A percentile compares a stretch with the other conserved stretches of the same genome.
Conservation (phyloP, 768 basidiomycete genomes). For the Naganishia friedmannii region DNA sequence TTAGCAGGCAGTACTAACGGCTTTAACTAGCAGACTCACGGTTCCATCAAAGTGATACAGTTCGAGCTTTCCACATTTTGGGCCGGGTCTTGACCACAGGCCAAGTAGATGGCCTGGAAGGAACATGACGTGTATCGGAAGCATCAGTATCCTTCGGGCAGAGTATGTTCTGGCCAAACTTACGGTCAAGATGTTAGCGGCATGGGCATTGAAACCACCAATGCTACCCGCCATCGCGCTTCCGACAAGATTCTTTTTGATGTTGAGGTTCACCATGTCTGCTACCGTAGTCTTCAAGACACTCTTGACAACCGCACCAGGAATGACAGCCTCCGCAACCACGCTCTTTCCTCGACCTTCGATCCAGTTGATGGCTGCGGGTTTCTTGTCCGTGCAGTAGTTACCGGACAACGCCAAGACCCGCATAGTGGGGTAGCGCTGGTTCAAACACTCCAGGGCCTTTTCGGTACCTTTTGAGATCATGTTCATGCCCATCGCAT, state of each 20-base stretch:
- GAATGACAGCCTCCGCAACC: constrained; percentile 89
- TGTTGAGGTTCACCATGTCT: constrained; percentile 81
- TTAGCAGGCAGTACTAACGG: background rate
- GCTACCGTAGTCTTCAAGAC: constrained; percentile 95
- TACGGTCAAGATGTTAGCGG: constrained; percentile 85
- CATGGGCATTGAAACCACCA: constrained; percentile 98
- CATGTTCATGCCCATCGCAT: constrained; percentile 99
- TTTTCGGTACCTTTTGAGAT: constrained; percentile 97
- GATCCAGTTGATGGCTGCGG: constrained; percentile 99
- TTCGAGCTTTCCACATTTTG: constrained; percentile 98
- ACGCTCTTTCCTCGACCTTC: constrained; percentile 97
- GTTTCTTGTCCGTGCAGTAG: constrained; percentile 99
- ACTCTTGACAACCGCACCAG: constrained; percentile 78
- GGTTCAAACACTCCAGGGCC: constrained; percentile 69
- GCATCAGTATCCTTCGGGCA: background rate
- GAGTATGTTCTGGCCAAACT: constrained; percentile 37
- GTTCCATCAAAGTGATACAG: constrained; percentile 98
- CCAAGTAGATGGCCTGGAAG: constrained; percentile 72
- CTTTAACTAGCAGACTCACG: constrained; percentile 60
- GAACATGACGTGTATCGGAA: background rate
- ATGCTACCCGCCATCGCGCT: constrained; percentile 98
- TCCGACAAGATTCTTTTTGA: constrained; percentile 95
- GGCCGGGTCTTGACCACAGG: constrained; percentile 97
- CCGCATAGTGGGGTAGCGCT: constrained; percentile 83
- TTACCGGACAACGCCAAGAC: constrained; percentile 90